Evolutionary conservation across 2,329 filamentous ascomycete genomes (phyloP), one percentile per base, ranked within the genome.

Genomic region (Botryotinia globosa): DNA sequence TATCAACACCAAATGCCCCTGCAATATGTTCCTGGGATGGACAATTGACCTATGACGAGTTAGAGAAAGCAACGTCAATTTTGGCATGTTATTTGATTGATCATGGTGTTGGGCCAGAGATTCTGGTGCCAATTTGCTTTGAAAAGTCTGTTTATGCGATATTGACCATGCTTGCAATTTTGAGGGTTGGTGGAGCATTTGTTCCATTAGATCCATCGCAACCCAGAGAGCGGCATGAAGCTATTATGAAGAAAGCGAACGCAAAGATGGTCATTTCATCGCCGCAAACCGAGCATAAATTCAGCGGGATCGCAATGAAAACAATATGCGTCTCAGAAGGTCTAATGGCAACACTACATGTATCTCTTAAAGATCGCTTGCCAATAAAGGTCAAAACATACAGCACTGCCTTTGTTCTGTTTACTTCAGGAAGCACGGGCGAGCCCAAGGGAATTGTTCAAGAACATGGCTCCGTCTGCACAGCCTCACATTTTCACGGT

Each of bases 381-480:
- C 25, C 37, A 42, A 29, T 69, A 12, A 51, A 34, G 22, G 37
- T 63, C 37, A 54, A 44, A 51, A 37, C 56, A 42, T 65, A 64
- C n/a, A 48, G 68, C 62, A 59, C 67, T 12, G 71, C 71, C 5
- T 66, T 44, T 22, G 71, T 77, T 3, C 58, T 77, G 20, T 77
- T 75, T 59, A 76, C 75, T 18, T 77, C 81, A 9, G 75, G 83
- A 34, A 82, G 81, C 51, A 77, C 77, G 9, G 77, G 77, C 10
- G 72, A 48, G 29, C 77, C 77, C 10, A 78, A 78, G 32, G 75
- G 73, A 4, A 71, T 77, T 16, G 67, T 75, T 22, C 54, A 73
- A 42, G 71, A 74, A 29, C 77, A 78, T 65, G 48, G 70, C 22
- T 22, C 76, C 12, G 32, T 76, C 42, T 68, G 54, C 18, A 73